Conservation (phyloP, 345 rosid species). For the Rhodamnia argentea region DNA sequence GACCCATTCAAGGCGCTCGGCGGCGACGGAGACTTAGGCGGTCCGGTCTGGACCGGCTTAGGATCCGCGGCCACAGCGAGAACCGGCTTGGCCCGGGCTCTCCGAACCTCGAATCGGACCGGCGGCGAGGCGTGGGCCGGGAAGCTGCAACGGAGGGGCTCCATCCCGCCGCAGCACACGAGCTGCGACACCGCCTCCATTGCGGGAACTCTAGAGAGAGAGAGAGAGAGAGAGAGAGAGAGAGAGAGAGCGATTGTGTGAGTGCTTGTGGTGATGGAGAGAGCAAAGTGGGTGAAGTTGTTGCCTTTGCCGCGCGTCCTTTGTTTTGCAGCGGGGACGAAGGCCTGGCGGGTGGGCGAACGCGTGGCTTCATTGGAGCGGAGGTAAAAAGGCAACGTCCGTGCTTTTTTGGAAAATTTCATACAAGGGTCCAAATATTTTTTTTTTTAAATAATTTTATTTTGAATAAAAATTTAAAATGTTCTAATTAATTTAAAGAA, state of each 20-base stretch:
- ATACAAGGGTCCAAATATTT: too few relatives aligned
- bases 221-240: background rate
- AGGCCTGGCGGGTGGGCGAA: slow-evolving; percentile 19
- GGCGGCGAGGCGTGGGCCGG: background rate
- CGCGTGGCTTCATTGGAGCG: slow-evolving; percentile 32
- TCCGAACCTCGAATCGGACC: background rate
- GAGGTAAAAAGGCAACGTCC: background rate
- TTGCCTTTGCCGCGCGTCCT: background rate
- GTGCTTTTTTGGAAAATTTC: too few relatives aligned
- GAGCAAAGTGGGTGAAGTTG: background rate
- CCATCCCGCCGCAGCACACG: slow-evolving; percentile 10
- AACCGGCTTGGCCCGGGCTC: background rate
- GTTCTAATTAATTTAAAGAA: too few relatives aligned
- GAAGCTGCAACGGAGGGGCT: slow-evolving; percentile 4
- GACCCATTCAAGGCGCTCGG: slow-evolving; percentile 20
- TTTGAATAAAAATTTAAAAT: too few relatives aligned
- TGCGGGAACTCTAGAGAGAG: background rate
- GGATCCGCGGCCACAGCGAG: slow-evolving; percentile 68
- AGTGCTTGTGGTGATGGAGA: background rate
- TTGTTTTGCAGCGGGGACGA: background rate
- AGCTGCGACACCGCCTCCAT: slow-evolving; percentile 12
- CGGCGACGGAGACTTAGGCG: slow-evolving; percentile 19
- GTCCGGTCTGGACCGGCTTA: slow-evolving; percentile 37
- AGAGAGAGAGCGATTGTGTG: too few relatives aligned
- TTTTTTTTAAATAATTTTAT: too few relatives aligned